phyloP scores from a whole-genome alignment of 108 stramenopile species.

The Cyclostephanos tholiformis region DNA sequence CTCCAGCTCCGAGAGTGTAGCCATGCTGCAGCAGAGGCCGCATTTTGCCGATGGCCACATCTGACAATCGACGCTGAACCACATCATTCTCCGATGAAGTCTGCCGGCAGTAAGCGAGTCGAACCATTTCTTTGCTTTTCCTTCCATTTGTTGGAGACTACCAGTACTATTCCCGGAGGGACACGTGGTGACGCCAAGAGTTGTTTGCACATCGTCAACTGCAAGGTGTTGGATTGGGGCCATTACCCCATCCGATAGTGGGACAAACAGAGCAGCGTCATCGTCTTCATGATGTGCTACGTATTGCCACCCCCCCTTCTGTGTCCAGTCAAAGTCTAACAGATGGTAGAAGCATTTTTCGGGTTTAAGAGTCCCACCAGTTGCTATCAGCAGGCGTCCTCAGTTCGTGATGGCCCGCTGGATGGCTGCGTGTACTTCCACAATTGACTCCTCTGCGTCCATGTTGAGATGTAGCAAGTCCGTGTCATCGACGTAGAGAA shows the following conservation, averaged over 20 bases:
- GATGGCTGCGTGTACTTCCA: not conserved
- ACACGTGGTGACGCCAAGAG: slow-evolving; percentile 13
- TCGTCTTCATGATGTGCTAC: not conserved
- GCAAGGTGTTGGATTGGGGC: not conserved
- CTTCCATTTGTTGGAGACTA: not conserved
- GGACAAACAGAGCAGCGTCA: slow-evolving; percentile 2
- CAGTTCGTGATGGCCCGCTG: not conserved
- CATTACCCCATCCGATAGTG: not conserved
- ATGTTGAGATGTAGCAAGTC: slow-evolving; percentile 13
- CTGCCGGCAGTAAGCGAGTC: not conserved
- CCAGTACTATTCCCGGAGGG: slow-evolving; percentile 4
- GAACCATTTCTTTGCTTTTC: not conserved
- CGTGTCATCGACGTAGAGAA: slow-evolving; percentile 16
- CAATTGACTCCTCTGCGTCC: not conserved
- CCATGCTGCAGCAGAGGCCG: slow-evolving; percentile 16
- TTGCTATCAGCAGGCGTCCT: slow-evolving; percentile 8
- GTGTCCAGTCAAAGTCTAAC: slow-evolving; percentile 6
- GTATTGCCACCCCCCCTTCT: slow-evolving; percentile 12
- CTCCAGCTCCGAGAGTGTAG: not conserved
- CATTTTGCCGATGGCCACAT: slow-evolving; percentile 8
- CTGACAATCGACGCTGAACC: slow-evolving; percentile 14
- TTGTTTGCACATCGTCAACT: not conserved
- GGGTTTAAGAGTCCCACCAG: slow-evolving; percentile 25
- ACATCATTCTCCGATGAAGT: not conserved
- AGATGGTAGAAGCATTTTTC: slow-evolving; percentile 22